Percentiles rank a stretch among this genome's conserved stretches.
Evolutionary conservation across 2,329 filamentous ascomycete species (phyloP).

Genomic region (Colletotrichum sp.): DNA sequence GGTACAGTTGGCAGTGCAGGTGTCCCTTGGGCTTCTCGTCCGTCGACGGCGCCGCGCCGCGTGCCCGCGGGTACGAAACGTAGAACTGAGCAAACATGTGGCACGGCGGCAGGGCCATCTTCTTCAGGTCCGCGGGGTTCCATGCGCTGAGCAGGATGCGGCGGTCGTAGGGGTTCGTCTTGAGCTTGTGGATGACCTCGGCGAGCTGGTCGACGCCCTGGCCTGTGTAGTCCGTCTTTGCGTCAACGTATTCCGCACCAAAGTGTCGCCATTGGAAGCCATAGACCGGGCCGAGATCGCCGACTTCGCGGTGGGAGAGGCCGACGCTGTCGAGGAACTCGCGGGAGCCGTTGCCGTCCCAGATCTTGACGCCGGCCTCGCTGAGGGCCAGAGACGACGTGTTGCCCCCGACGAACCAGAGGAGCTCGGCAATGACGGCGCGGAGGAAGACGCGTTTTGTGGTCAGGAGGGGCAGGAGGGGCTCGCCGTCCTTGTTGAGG

Average conservation of each 20-base stretch:
- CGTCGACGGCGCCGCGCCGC: constrained; percentile 20
- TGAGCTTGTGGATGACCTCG: constrained; percentile 87
- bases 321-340: constrained; percentile 88
- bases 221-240: constrained; percentile 80
- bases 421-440: constrained; percentile 87
- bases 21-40: constrained; percentile 61
- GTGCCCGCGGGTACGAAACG: constrained; percentile 72
- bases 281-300: constrained; percentile 94
- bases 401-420: constrained; percentile 91
- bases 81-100: constrained; percentile 99
- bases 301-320: constrained; percentile 79
- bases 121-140: constrained; percentile 85
- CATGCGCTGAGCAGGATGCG: constrained; percentile 91
- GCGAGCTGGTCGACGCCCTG: constrained; percentile 93
- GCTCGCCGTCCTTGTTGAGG: constrained; percentile 67
- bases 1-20: constrained; percentile 89
- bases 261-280: constrained; percentile 99
- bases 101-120: constrained; percentile 93
- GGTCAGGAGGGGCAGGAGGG: constrained; percentile 89
- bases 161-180: constrained; percentile 83
- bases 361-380: constrained; percentile 89
- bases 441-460: constrained; percentile 96
- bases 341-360: constrained; percentile 95
- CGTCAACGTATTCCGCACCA: constrained; percentile 85
- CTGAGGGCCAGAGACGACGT: constrained; percentile 82